These are phyloP conservation scores for Schizonepeta tenuifolia DNA, from an alignment of 257 asterid species.

Conservation along the genomic window DNA sequence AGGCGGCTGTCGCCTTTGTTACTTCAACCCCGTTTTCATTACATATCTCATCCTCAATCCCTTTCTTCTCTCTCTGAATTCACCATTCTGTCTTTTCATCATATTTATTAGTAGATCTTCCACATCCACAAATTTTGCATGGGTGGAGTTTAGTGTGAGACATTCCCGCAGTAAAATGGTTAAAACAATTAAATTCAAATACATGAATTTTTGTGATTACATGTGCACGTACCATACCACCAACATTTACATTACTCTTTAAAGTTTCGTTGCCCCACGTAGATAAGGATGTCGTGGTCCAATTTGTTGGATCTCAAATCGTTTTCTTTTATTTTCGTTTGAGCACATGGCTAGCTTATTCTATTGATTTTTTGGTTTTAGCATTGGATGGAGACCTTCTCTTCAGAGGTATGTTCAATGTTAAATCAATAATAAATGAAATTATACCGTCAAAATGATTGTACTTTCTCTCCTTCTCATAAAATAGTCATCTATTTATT, in stretches of 20 bases:
- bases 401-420: background rate
- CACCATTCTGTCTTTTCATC: background rate
- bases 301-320: background rate
- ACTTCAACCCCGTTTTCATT: constrained; percentile 23
- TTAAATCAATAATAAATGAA: background rate
- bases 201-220: background rate
- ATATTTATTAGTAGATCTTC: background rate
- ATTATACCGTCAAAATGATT: background rate
- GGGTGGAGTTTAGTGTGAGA: background rate
- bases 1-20: constrained; percentile 36
- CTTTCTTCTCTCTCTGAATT: background rate
- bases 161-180: too few species aligned
- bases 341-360: constrained; percentile 1
- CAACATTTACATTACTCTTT: too few species aligned
- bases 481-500: too few species aligned
- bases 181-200: too few species aligned
- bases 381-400: background rate
- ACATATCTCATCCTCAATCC: constrained; percentile 15
- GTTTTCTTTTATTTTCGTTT: background rate
- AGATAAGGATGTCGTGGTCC: constrained; percentile 1
- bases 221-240: background rate
- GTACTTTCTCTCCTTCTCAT: background rate
- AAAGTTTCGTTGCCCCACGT: background rate
- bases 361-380: background rate
- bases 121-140: background rate